Evolutionary conservation across 73 alveolate genomes (phyloP).

Genomic region (Paramecium sonneborni): DNA sequence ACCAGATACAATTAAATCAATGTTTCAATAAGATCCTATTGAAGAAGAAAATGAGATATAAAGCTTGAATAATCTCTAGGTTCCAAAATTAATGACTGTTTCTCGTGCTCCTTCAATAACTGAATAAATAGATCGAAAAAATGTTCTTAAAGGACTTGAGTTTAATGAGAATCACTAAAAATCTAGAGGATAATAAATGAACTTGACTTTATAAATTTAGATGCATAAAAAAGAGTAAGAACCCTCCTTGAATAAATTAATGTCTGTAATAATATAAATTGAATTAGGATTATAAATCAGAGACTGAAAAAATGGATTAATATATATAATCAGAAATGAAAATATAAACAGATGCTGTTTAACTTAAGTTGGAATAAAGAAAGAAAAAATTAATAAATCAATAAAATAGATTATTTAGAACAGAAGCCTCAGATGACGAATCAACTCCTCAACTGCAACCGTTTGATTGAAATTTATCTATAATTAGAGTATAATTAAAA

Average conservation of each 20-base stretch:
- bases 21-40: not conserved
- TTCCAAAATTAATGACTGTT: slow-evolving; percentile 13
- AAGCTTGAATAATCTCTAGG: not conserved
- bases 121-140: not conserved
- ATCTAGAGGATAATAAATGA: slow-evolving; percentile 8
- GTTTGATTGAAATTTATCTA: not conserved
- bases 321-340: slow-evolving; percentile 15
- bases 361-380: not conserved
- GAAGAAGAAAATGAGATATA: not conserved
- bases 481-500: not conserved
- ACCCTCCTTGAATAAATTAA: not conserved
- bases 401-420: not conserved
- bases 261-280: not conserved
- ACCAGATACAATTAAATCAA: slow-evolving; percentile 16
- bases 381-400: not conserved
- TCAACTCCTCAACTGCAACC: not conserved
- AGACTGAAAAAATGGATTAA: not conserved
- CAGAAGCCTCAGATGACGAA: not conserved
- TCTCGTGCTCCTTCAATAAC: not conserved
- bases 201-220: not conserved
- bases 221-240: slow-evolving; percentile 3
- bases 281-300: slow-evolving; percentile 2
- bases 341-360: not conserved
- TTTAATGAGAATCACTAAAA: not conserved
- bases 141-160: slow-evolving; percentile 1